phyloP scores from a whole-genome alignment of 2,329 filamentous ascomycete genomes.

The Ceratocystis destructans region DNA sequence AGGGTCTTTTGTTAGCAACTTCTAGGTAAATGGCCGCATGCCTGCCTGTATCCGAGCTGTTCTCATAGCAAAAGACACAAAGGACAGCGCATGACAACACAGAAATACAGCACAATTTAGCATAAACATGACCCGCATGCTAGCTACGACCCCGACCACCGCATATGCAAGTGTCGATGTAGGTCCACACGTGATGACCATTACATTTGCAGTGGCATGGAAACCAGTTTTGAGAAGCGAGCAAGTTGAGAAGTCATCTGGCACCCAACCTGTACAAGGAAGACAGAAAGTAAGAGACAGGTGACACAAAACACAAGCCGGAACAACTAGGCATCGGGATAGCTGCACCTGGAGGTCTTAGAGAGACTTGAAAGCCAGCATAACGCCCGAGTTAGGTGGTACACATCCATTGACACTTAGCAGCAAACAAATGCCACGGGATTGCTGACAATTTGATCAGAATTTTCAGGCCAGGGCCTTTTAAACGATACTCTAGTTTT shows the following conservation, averaged over 20 bases:
- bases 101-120: not conserved
- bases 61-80: not conserved
- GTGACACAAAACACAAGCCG: not conserved
- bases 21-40: not conserved
- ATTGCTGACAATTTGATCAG: not conserved
- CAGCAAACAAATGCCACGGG: not conserved
- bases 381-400: not conserved
- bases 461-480: too few relatives aligned
- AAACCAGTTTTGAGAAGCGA: constrained; percentile 1
- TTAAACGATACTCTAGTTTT: too few relatives aligned
- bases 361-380: not conserved
- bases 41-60: not conserved
- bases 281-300: not conserved
- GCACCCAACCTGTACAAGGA: not conserved
- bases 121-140: not conserved
- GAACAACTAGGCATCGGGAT: not conserved
- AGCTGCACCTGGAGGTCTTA: not conserved
- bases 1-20: not conserved
- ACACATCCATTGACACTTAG: not conserved
- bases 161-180: constrained; percentile 2
- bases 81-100: not conserved
- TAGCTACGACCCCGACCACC: not conserved
- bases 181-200: not conserved
- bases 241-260: not conserved
- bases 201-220: not conserved